phyloP scores from a whole-genome alignment of 768 basidiomycete genomes.

The Scleroderma bovista region DNA sequence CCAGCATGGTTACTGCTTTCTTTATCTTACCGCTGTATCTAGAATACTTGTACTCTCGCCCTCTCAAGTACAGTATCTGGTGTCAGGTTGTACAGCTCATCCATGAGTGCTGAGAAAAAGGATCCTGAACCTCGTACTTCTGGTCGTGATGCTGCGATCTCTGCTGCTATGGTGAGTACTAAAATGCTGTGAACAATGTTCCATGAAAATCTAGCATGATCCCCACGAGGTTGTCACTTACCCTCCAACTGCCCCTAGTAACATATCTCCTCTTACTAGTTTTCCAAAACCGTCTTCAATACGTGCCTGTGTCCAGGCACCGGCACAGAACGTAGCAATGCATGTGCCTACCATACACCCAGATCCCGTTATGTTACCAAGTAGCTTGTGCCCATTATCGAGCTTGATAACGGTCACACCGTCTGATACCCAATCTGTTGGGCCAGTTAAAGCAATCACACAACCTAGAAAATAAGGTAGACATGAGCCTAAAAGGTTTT shows the following conservation, averaged over 20 bases:
- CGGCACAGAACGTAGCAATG: slow-evolving; percentile 78
- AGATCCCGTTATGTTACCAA: slow-evolving; percentile 83
- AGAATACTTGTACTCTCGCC: slow-evolving; percentile 26
- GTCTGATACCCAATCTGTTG: slow-evolving; percentile 79
- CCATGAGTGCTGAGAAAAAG: slow-evolving; percentile 60
- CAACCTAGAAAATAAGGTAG: slow-evolving; percentile 45
- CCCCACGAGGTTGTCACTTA: slow-evolving; percentile 28
- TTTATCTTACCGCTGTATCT: background rate
- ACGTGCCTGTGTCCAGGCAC: slow-evolving; percentile 39
- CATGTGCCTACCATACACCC: slow-evolving; percentile 80
- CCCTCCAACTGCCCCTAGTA: slow-evolving; percentile 75
- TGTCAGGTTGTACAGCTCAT: slow-evolving; percentile 47
- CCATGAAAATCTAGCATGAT: background rate
- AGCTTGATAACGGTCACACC: slow-evolving; percentile 64
- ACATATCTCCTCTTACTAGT: slow-evolving; percentile 72
- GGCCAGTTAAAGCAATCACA: slow-evolving; percentile 76
- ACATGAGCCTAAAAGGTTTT: background rate
- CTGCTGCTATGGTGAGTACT: slow-evolving; percentile 55
- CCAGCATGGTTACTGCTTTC: background rate
- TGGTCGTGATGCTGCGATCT: slow-evolving; percentile 44
- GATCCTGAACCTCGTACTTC: slow-evolving; percentile 61
- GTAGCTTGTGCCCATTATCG: slow-evolving; percentile 66
- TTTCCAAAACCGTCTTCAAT: slow-evolving; percentile 28
- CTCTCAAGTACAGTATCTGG: slow-evolving; percentile 28
- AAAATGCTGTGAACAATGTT: slow-evolving; percentile 37